A percentile compares a stretch with the other conserved stretches of the same genome.
Conservation (phyloP, 2,329 filamentous ascomycete genomes). For the Alternaria ethzedia region DNA sequence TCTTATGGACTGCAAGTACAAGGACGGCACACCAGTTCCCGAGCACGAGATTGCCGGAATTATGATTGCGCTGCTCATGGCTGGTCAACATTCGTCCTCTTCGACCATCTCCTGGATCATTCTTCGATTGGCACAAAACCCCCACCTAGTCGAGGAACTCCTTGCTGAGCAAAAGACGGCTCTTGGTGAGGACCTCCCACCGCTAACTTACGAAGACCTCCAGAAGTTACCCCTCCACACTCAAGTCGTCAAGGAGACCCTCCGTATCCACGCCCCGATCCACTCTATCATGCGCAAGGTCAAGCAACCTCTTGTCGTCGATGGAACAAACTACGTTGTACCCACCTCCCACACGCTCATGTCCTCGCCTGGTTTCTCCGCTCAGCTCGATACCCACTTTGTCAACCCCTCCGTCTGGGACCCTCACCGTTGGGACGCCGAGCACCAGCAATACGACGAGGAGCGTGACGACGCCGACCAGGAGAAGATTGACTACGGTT, state of each 20-base stretch:
- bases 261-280: conserved; percentile 89
- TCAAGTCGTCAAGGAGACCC: conserved; percentile 88
- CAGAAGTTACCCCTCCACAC: conserved; percentile 80
- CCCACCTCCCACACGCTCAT: conserved; percentile 82
- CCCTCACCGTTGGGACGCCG: conserved; percentile 85
- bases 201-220: conserved; percentile 78
- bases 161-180: conserved; percentile 79
- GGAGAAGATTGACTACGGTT: conserved; percentile 89
- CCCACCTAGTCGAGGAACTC: conserved; percentile 79
- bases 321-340: conserved; percentile 82
- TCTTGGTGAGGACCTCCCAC: conserved; percentile 76
- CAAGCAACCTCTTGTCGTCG: conserved; percentile 83
- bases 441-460: conserved; percentile 55
- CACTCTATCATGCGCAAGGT: conserved; percentile 95
- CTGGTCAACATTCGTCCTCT: conserved; percentile 86
- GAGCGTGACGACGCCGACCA: conserved; percentile 64
- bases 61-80: conserved; percentile 94
- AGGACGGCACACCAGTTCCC: conserved; percentile 78
- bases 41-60: conserved; percentile 88
- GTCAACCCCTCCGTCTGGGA: conserved; percentile 84
- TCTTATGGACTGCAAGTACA: conserved; percentile 84
- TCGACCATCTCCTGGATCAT: conserved; percentile 86
- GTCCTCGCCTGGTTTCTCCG: conserved; percentile 82
- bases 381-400: conserved; percentile 76
- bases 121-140: conserved; percentile 77